Percentiles rank a stretch among this genome's conserved stretches.
These are phyloP conservation scores for Furculomyces boomerangus DNA, from an alignment of 371 early-diverging fungal species.

Conservation along the genomic window DNA sequence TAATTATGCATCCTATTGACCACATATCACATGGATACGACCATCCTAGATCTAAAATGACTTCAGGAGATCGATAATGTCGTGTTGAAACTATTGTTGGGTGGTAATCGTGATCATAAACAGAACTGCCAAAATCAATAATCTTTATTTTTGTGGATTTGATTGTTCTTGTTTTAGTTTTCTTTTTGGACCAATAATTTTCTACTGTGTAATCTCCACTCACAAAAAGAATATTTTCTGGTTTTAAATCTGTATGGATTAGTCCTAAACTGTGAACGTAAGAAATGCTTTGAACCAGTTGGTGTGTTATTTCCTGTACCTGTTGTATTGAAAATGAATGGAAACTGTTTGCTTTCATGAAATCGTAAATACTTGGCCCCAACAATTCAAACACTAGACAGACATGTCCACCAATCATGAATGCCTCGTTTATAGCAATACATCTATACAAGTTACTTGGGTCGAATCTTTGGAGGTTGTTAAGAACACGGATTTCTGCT, in stretches of 20 bases:
- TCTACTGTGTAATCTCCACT: conserved; percentile 11
- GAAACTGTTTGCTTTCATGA: conserved; percentile 75
- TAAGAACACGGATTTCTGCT: conserved; percentile 73
- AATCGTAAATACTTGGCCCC: conserved; percentile 79
- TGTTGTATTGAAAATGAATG: conserved; percentile 69
- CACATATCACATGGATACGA: conserved; percentile 93
- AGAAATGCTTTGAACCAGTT: conserved; percentile 25
- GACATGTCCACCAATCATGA: conserved; percentile 77
- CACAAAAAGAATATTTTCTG: conserved; percentile 54
- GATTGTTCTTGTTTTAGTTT: conserved; percentile 33
- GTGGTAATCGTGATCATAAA: conserved; percentile 84
- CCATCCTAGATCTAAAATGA: conserved; percentile 85
- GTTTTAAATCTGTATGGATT: conserved; percentile 88
- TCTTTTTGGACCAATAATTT: conserved; percentile 9
- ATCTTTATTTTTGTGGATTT: conserved; percentile 57
- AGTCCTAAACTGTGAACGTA: conserved; percentile 65
- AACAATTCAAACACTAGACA: conserved; percentile 94
- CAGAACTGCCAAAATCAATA: conserved; percentile 91
- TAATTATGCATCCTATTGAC: conserved; percentile 91
- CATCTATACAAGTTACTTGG: conserved; percentile 52
- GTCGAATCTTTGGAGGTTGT: conserved; percentile 54
- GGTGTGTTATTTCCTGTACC: conserved; percentile 58
- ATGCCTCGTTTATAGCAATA: conserved; percentile 59
- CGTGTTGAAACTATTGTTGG: conserved; percentile 83
- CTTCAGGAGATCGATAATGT: conserved; percentile 94